Evolutionary conservation across 257 asterid species (phyloP), one percentile per base, ranked within the genome.

Genomic region (Salvia hispanica): DNA sequence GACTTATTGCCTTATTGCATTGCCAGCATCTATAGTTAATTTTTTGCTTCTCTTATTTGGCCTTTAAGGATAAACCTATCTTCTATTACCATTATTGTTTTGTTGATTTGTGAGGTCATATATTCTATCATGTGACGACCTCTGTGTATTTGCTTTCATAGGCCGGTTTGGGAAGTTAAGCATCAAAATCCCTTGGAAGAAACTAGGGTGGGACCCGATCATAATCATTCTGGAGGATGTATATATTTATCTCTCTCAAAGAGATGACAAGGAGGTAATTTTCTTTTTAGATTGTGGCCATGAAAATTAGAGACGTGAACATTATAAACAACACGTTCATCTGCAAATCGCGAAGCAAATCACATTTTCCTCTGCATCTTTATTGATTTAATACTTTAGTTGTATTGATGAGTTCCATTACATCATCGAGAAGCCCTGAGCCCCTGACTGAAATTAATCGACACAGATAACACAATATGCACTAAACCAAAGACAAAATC

Each of bases 171-270:
- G 98, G 53, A 93, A 88, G 82, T 77, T 93, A 52, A 93, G 98
- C 79, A 90, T 93, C 78, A 88, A 79, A 76, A 93, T 93, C 62
- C 98, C 98, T 47, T 93, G 98, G 98, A 93, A 93, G 85, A 93
- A 93, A 81, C 96, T 93, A 51, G 98, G 98, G 33, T 90, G 98
- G 98, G 98, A 90, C 53, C 98, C 98, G 7, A 78, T 93, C 36
- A 86, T 88, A 57, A 86, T 93, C 78, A 81, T 81, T 64, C 81
- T 93, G 79, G 98, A 93, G 83, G 96, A 90, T 64, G 85, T 90
- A 51, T 82, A 81, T 70, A 76, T 90, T 50, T 86, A 90, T 71
- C 90, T 89, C 61, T 78, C 88, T 72, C 92, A 82, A 54, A 83
- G 98, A 33, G 94, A 86, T 75, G 94, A 93, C 81, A 74, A 72